Evolutionary conservation across 495 filamentous ascomycete genomes (phyloP).

Genomic region (Tuber indicum): DNA sequence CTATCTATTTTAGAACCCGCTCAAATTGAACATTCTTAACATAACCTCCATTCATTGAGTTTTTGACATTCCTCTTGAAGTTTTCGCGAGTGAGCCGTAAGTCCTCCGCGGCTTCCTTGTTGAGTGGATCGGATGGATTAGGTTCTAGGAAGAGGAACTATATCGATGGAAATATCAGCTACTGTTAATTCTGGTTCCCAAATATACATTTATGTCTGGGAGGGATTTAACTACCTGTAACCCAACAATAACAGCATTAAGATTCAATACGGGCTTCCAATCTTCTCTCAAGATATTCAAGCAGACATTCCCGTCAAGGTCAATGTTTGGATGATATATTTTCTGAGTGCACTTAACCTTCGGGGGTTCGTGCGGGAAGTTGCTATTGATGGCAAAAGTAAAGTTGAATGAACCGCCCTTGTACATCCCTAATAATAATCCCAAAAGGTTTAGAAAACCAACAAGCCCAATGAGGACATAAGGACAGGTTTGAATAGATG

Average conservation of each 20-base stretch:
- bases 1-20: constrained; percentile 53
- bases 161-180: neutral
- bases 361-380: constrained; percentile 94
- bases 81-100: constrained; percentile 71
- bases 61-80: constrained; percentile 85
- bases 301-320: constrained; percentile 95
- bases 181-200: neutral
- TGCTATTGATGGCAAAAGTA: constrained; percentile 82
- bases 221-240: constrained; percentile 58
- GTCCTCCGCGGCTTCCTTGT: constrained; percentile 95
- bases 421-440: constrained; percentile 61
- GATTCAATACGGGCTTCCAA: constrained; percentile 96
- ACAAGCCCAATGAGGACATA: neutral
- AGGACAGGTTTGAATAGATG: neutral
- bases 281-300: constrained; percentile 94
- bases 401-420: constrained; percentile 84
- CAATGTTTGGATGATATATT: constrained; percentile 99
- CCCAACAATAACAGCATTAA: constrained; percentile 94
- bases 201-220: neutral
- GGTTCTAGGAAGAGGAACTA: constrained; percentile 97
- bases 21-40: constrained; percentile 70
- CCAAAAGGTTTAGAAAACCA: neutral
- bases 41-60: constrained; percentile 71
- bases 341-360: constrained; percentile 98
- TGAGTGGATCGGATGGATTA: constrained; percentile 92